phyloP scores from a whole-genome alignment of 2,329 filamentous ascomycete species.

The Nemania sp. region DNA sequence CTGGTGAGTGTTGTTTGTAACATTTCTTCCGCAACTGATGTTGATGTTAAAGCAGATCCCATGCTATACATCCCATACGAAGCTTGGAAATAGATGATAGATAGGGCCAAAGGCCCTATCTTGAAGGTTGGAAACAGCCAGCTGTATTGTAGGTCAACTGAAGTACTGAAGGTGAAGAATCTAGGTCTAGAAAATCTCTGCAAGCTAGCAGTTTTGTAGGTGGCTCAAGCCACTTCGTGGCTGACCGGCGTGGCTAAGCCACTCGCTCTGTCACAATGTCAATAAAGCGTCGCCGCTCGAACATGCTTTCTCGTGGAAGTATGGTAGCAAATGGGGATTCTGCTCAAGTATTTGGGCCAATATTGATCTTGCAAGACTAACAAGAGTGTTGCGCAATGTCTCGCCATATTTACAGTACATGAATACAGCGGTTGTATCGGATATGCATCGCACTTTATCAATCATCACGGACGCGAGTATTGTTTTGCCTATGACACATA shows the following conservation, averaged over 20 bases:
- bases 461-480: constrained; percentile 45
- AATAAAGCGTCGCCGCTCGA: constrained; percentile 38
- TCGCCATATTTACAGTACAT: constrained; percentile 47
- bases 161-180: too few species aligned
- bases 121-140: too few species aligned
- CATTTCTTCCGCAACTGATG: constrained; percentile 35
- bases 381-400: constrained; percentile 37
- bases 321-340: constrained; percentile 35
- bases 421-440: constrained; percentile 33
- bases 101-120: too few species aligned
- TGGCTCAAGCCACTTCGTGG: too few species aligned
- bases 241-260: too few species aligned
- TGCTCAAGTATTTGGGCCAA: constrained; percentile 42
- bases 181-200: too few species aligned
- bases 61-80: too few species aligned
- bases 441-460: constrained; percentile 34
- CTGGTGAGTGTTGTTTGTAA: constrained; percentile 36
- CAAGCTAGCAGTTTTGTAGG: too few species aligned
- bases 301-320: constrained; percentile 40
- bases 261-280: too few species aligned
- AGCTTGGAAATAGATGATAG: too few species aligned
- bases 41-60: too few species aligned
- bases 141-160: too few species aligned
- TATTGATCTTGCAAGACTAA: constrained; percentile 39
- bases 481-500: constrained; percentile 24